Evolutionary conservation across 306 rosid species (phyloP).

Genomic region (Quercus suber): DNA sequence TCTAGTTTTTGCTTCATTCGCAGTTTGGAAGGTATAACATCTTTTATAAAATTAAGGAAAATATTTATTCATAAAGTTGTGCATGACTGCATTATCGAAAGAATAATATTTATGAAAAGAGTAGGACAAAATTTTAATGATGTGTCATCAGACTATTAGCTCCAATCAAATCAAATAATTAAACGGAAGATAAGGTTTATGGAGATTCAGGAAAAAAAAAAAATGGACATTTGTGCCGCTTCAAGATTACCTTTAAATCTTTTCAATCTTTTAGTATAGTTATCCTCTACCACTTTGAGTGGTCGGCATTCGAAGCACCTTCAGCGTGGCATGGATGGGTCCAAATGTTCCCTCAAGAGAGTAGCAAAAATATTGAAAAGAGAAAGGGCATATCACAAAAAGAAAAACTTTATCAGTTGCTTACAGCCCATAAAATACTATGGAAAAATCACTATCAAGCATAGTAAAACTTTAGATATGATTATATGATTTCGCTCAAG

Average conservation of each 20-base stretch:
- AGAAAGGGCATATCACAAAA: not conserved
- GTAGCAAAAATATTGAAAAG: not conserved
- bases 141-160: not conserved
- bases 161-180: not conserved
- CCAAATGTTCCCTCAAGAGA: not conserved
- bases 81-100: not conserved
- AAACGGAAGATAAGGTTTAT: slow-evolving; percentile 11
- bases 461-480: not conserved
- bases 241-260: slow-evolving; percentile 18
- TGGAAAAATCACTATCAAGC: not conserved
- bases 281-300: slow-evolving; percentile 38
- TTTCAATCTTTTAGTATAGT: not conserved
- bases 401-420: not conserved
- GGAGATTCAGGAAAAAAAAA: not conserved
- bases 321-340: not conserved
- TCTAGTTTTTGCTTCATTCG: too few relatives aligned
- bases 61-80: not conserved
- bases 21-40: too few relatives aligned
- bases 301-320: slow-evolving; percentile 30
- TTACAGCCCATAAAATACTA: not conserved
- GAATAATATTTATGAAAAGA: not conserved
- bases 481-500: not conserved
- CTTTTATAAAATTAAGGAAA: too few relatives aligned
- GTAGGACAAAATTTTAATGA: not conserved
- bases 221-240: not conserved